phyloP scores from a whole-genome alignment of 345 rosid species.

The Pelargonium nanum region DNA sequence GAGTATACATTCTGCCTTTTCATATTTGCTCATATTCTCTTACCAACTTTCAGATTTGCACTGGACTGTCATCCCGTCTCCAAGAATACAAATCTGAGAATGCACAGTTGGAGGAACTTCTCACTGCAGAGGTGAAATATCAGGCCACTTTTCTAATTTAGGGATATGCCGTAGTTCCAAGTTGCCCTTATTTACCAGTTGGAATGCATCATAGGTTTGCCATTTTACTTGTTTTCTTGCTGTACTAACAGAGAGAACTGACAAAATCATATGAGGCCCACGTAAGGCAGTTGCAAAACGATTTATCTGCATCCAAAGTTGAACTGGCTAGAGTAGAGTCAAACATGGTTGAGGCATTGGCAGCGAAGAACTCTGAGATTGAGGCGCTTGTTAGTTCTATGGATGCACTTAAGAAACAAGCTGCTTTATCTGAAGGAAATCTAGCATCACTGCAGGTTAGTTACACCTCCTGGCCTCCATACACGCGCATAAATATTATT shows the following conservation, averaged over 20 bases:
- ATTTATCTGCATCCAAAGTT: constrained; percentile 57
- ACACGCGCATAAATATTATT: constrained; percentile 4
- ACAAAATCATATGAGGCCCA: constrained; percentile 81
- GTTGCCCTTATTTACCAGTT: constrained; percentile 1
- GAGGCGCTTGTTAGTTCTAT: constrained; percentile 63
- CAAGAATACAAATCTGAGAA: constrained; percentile 95
- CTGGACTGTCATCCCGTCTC: constrained; percentile 92
- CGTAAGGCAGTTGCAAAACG: constrained; percentile 76
- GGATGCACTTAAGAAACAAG: constrained; percentile 76
- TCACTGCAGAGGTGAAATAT: constrained; percentile 67
- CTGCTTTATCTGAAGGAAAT: constrained; percentile 78
- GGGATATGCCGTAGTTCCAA: constrained; percentile 9
- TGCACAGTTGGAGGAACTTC: constrained; percentile 98
- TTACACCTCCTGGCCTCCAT: constrained; percentile 8
- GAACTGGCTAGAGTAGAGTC: constrained; percentile 78
- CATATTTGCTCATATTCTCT: background rate
- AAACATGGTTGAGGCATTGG: constrained; percentile 75
- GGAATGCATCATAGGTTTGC: constrained; percentile 7
- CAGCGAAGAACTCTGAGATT: constrained; percentile 89
- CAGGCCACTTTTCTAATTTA: constrained; percentile 1
- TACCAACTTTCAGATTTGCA: constrained; percentile 52
- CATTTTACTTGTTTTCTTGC: constrained; percentile 16
- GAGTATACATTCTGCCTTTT: background rate
- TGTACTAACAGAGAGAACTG: constrained; percentile 76
- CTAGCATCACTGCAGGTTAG: constrained; percentile 85